A percentile compares a stretch with the other conserved stretches of the same genome.
Evolutionary conservation across 2,329 filamentous ascomycete genomes (phyloP).

Genomic region (Teratosphaeria epicoccoides): DNA sequence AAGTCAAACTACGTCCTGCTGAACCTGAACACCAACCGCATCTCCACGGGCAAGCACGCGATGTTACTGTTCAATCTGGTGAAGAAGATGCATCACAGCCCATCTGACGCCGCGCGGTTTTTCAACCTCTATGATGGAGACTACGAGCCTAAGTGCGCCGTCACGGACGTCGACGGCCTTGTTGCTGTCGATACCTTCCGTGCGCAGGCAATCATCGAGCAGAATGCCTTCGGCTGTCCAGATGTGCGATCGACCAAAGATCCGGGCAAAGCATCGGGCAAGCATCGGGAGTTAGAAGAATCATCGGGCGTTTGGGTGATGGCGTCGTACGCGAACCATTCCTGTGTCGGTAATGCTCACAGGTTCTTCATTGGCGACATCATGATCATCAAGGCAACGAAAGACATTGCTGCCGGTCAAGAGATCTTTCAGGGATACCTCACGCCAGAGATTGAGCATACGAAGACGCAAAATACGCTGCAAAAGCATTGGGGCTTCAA

Average conservation of each 20-base stretch:
- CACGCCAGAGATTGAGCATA: slow-evolving; percentile 13
- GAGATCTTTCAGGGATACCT: slow-evolving; percentile 31
- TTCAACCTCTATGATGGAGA: slow-evolving; percentile 11
- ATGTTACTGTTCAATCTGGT: slow-evolving; percentile 8
- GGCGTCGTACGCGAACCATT: slow-evolving; percentile 45
- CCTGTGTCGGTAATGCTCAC: slow-evolving; percentile 37
- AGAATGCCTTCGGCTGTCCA: slow-evolving; percentile 12
- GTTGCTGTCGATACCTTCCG: slow-evolving; percentile 12
- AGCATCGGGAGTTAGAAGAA: not conserved
- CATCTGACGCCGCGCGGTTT: slow-evolving; percentile 4
- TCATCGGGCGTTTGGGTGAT: slow-evolving; percentile 37
- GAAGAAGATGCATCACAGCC: slow-evolving; percentile 12
- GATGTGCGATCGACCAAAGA: not conserved
- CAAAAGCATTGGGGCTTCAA: slow-evolving; percentile 12
- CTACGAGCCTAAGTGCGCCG: slow-evolving; percentile 5
- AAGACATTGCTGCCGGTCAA: slow-evolving; percentile 32
- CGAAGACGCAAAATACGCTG: slow-evolving; percentile 21
- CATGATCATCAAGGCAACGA: slow-evolving; percentile 39
- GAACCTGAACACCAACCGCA: slow-evolving; percentile 3
- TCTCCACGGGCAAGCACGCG: slow-evolving; percentile 7
- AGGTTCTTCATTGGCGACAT: slow-evolving; percentile 47
- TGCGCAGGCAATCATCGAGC: slow-evolving; percentile 7
- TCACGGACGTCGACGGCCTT: slow-evolving; percentile 7
- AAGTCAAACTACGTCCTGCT: slow-evolving; percentile 6
- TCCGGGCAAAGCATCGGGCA: not conserved